Base-by-base conservation (phyloP, 169 alveolate genomes). In the Condylostoma magnum region DNA sequence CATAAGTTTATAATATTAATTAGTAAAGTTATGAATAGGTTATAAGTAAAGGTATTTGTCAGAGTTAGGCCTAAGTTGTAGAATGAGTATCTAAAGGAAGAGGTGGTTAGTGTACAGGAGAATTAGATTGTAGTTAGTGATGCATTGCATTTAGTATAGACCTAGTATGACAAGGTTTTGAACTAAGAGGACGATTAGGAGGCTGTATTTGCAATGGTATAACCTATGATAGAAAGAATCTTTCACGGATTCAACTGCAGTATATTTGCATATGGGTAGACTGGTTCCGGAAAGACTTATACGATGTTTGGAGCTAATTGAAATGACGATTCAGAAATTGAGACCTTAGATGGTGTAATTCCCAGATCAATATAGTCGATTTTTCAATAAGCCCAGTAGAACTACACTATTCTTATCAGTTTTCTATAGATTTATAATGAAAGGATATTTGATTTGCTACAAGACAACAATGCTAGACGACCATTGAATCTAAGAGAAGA, bases 231-330 rank as follows among this genome's bases (percentile, higher is more conserved):
- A 20, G 58, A 46, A 31, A 25, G 46, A 12, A 92, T 87, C 6
- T 48, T 87, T 10, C 80, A 88, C 67, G 96, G 96, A 1, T 87
- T 83, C 65, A 91, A 91, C 76, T 94, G 96, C 22, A 89, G 95
- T 4, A 86, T 91, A 8, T 89, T 91, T 53, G 93, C 95, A 22
- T 91, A 91, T 74, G 96, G 96, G 5, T 77, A 87, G 74, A 91
- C 96, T 0, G 96, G 96, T 8, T 86, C 94, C 20, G 95, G 96
- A 4, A 92, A 92, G 79, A 92, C 95, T 25, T 86, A 73, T 60
- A 85, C 95, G 2, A 89, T 92, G 95, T 80, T 88, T 44, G 96
- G 96, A 22, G 75, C 75, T 10, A 41, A 41, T 15, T 41, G 48
- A 15, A 15, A 41, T 10, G 20, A 10, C 15, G 15, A 41, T 15